Evolutionary conservation across 1,139 yeast species (phyloP).

Genomic region (Sugiyamaella xylanicola): DNA sequence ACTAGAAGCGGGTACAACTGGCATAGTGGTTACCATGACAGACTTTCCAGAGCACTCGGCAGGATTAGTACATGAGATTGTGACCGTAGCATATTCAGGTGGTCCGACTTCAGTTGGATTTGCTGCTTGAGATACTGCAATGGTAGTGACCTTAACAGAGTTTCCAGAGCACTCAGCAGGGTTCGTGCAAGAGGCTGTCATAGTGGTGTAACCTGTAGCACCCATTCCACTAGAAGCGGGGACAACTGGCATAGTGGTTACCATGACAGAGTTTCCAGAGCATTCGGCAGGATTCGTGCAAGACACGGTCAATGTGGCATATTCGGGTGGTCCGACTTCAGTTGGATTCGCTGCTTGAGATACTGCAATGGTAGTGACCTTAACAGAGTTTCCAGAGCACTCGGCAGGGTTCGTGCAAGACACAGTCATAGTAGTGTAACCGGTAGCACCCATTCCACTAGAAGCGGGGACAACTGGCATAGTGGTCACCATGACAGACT

Average conservation of each 20-base stretch:
- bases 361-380: conserved; percentile 15
- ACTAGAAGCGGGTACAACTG: background rate
- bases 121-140: background rate
- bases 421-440: conserved; percentile 13
- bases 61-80: conserved; percentile 16
- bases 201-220: conserved; percentile 1
- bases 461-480: conserved; percentile 15
- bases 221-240: background rate
- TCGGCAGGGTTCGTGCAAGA: conserved; percentile 19
- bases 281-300: conserved; percentile 16
- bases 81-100: conserved; percentile 1
- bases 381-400: conserved; percentile 18
- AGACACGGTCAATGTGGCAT: conserved; percentile 10
- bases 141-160: conserved; percentile 8
- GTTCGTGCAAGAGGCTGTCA: conserved; percentile 19
- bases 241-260: conserved; percentile 15
- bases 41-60: conserved; percentile 15
- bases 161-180: conserved; percentile 20
- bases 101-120: background rate
- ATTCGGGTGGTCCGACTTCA: conserved; percentile 4
- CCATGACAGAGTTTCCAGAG: conserved; percentile 8
- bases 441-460: background rate
- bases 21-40: conserved; percentile 9
- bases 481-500: conserved; percentile 3
- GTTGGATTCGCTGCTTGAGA: background rate